Evolutionary conservation across 768 basidiomycete species (phyloP), one percentile per base, ranked within the genome.

Genomic region (Sarcodon sp.): DNA sequence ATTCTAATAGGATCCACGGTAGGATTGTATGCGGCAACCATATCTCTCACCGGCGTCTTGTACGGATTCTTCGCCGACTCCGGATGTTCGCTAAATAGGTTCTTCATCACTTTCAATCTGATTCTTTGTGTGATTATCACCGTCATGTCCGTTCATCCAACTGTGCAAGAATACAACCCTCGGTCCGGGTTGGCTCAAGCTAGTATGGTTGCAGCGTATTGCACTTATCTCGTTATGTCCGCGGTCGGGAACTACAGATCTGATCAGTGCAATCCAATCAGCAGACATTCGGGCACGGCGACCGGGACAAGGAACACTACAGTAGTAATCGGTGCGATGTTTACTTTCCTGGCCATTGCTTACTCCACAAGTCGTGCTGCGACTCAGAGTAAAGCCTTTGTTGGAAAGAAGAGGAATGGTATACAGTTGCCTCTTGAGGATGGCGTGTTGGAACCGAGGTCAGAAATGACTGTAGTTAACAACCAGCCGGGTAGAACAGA

Each of bases 301-400:
- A 65, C 69, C 48, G 76, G 77, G 44, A 87, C 93, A 0, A 80
- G 83, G 51, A 90, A 80, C 35, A 91, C 90, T 7, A 84, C 88
- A 2, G 79, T 96, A 43, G 69, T 97, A 27, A 72, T 97, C 39
- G 96, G 96, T 32, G 96, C 89, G 7, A 63, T 90, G 9, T 96
- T 99, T 65, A 99, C 96, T 0, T 99, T 99, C 79, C 66, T 98
- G 43, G 93, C 96, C 4, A 96, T 99, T 55, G 94, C 96, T 6
- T 99, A 97, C 61, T 97, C 93, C 31, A 98, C 96, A 0, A 87
- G 83, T 21, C 75, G 94, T 45, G 96, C 96, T 5, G 96, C 96
- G 8, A 99, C 96, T 0, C 91, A 94, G 65, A 89, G 87, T 57
- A 80, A 87, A 50, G 94, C 91, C 6, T 67, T 99, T 18, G 83